A percentile compares a stretch with the other conserved stretches of the same genome.
Evolutionary conservation across 1,284 basidiomycete species (phyloP).

Genomic region (Sanguinoderma infundibulare): DNA sequence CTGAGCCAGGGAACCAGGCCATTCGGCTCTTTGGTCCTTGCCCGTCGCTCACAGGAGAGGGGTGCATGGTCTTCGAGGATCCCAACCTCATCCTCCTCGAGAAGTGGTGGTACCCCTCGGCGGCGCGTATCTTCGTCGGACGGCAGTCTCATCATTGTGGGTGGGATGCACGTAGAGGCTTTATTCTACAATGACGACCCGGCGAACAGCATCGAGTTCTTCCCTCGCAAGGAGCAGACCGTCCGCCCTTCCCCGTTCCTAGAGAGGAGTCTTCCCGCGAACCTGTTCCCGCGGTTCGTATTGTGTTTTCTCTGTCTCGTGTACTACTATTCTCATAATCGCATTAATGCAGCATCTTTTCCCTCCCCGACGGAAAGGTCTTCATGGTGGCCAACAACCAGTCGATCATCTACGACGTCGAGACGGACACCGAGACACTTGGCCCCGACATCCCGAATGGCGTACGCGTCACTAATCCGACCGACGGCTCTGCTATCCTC

Average conservation of each 20-base stretch:
- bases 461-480: slow-evolving; percentile 48
- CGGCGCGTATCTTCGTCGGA: slow-evolving; percentile 47
- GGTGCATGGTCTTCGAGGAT: slow-evolving; percentile 44
- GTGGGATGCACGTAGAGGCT: slow-evolving; percentile 40
- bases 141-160: slow-evolving; percentile 44
- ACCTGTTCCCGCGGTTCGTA: slow-evolving; percentile 28
- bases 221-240: slow-evolving; percentile 52
- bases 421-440: slow-evolving; percentile 41
- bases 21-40: slow-evolving; percentile 42
- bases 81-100: slow-evolving; percentile 37
- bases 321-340: not conserved
- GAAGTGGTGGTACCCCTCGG: slow-evolving; percentile 47
- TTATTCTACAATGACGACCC: slow-evolving; percentile 45
- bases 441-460: slow-evolving; percentile 52
- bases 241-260: slow-evolving; percentile 51
- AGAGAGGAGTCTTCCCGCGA: slow-evolving; percentile 22
- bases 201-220: slow-evolving; percentile 56
- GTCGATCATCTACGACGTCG: slow-evolving; percentile 33
- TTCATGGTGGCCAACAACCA: slow-evolving; percentile 52
- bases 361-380: slow-evolving; percentile 43
- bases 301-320: not conserved
- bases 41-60: slow-evolving; percentile 36
- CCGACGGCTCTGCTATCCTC: slow-evolving; percentile 49
- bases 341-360: slow-evolving; percentile 20
- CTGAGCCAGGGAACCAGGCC: slow-evolving; percentile 34